These are phyloP conservation scores for Boeremia exigua DNA, from an alignment of 2,329 filamentous ascomycete species.

Conservation along the genomic window DNA sequence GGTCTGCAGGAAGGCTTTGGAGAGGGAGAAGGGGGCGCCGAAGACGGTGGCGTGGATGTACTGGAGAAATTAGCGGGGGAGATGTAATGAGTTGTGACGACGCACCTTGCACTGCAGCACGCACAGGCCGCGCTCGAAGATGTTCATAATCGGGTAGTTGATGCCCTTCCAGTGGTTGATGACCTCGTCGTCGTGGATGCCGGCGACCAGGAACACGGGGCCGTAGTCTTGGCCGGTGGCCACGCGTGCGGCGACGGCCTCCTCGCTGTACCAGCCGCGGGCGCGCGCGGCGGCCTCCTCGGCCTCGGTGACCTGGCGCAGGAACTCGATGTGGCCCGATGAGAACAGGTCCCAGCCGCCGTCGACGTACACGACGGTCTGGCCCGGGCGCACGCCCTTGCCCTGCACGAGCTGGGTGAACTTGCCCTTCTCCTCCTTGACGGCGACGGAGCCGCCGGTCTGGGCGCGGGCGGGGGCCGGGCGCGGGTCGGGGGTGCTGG, in stretches of 20 bases:
- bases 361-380: conserved; percentile 91
- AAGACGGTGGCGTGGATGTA: conserved; percentile 90
- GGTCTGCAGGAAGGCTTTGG: conserved; percentile 73
- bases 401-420: conserved; percentile 75
- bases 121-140: conserved; percentile 93
- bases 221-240: conserved; percentile 74
- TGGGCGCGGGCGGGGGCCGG: conserved; percentile 38
- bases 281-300: conserved; percentile 73
- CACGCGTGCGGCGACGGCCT: conserved; percentile 67
- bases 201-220: conserved; percentile 87
- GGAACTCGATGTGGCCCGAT: conserved; percentile 94
- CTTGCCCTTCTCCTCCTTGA: conserved; percentile 64
- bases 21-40: conserved; percentile 86
- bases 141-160: conserved; percentile 99
- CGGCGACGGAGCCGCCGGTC: conserved; percentile 48
- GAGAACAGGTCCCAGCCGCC: conserved; percentile 97
- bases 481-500: conserved; percentile 26
- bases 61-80: conserved; percentile 51
- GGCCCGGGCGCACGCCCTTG: conserved; percentile 73
- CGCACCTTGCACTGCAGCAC: conserved; percentile 93
- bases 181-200: conserved; percentile 91
- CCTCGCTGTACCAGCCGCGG: conserved; percentile 76
- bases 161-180: conserved; percentile 97
- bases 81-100: too few species aligned
- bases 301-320: conserved; percentile 74